Percentiles rank a stretch among this genome's conserved stretches.
phyloP scores from a whole-genome alignment of 495 filamentous ascomycete genomes.

The Lepidopterella palustris region DNA sequence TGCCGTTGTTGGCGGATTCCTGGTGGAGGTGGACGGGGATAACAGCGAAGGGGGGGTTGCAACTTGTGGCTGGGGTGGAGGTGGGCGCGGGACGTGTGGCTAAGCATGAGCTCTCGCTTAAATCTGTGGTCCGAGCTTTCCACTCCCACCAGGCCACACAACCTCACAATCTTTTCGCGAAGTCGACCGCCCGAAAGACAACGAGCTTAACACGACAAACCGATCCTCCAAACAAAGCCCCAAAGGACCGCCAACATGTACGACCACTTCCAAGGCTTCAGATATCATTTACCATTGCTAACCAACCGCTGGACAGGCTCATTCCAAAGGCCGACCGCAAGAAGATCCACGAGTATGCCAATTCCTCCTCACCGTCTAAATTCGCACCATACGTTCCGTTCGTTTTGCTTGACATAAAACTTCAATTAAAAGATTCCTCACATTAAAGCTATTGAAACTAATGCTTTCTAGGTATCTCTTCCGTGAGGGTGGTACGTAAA shows the following conservation, averaged over 20 bases:
- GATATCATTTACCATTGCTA: background rate
- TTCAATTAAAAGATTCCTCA: too few relatives aligned
- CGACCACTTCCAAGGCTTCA: constrained; percentile 22
- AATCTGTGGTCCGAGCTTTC: too few relatives aligned
- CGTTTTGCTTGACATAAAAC: too few relatives aligned
- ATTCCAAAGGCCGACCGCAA: constrained; percentile 99
- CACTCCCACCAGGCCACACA: too few relatives aligned
- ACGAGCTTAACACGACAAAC: constrained; percentile 4
- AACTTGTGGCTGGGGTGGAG: too few relatives aligned
- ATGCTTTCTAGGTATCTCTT: constrained; percentile 67
- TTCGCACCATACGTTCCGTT: background rate
- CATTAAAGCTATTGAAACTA: constrained; percentile 7
- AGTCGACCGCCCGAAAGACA: background rate
- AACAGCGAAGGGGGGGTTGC: too few relatives aligned
- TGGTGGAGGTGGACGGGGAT: too few relatives aligned
- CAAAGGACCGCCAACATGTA: constrained; percentile 51
- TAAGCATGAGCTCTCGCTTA: too few relatives aligned
- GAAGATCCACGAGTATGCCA: constrained; percentile 87
- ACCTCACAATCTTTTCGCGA: too few relatives aligned
- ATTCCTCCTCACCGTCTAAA: background rate
- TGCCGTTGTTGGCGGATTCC: too few relatives aligned
- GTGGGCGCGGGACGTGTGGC: too few relatives aligned
- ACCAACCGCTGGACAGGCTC: constrained; percentile 54
- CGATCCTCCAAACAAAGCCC: constrained; percentile 8
- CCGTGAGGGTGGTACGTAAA: constrained; percentile 68